Conservation (phyloP, 148 eudicot species). For the Cornus suecica region DNA sequence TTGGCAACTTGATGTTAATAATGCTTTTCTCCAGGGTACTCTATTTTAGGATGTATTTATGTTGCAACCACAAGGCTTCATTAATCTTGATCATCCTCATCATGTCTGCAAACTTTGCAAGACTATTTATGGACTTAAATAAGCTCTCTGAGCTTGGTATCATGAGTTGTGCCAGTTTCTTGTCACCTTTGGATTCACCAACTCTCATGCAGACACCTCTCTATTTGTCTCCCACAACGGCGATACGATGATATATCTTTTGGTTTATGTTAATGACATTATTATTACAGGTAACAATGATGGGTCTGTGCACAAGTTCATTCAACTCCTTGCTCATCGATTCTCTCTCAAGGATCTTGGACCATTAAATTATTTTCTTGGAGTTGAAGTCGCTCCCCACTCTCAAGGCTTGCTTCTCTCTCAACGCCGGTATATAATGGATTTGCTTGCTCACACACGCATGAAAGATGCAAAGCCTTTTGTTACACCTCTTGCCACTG, state of each 20-base stretch:
- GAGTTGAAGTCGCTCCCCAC: not conserved
- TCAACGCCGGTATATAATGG: not conserved
- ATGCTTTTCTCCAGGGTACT: not conserved
- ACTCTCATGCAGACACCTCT: not conserved
- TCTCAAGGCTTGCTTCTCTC: not conserved
- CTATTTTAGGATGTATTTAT: not conserved
- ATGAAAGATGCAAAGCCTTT: not conserved
- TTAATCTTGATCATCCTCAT: no score
- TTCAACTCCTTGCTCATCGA: not conserved
- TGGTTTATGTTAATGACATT: not conserved
- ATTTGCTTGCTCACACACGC: not conserved
- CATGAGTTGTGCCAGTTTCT: not conserved
- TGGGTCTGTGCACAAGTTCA: not conserved
- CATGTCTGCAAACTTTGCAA: no score
- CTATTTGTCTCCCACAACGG: not conserved
- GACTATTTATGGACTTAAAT: no score
- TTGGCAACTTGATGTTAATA: not conserved
- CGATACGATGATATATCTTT: not conserved
- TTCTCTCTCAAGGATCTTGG: not conserved
- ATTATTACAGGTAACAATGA: not conserved
- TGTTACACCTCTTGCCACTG: not conserved
- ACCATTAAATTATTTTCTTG: not conserved
- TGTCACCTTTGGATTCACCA: not conserved
- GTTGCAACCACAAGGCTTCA: not conserved
- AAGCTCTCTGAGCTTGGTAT: constrained; percentile 6